Evolutionary conservation across 2,329 filamentous ascomycete genomes (phyloP).

Genomic region (Xylariaceae sp.): DNA sequence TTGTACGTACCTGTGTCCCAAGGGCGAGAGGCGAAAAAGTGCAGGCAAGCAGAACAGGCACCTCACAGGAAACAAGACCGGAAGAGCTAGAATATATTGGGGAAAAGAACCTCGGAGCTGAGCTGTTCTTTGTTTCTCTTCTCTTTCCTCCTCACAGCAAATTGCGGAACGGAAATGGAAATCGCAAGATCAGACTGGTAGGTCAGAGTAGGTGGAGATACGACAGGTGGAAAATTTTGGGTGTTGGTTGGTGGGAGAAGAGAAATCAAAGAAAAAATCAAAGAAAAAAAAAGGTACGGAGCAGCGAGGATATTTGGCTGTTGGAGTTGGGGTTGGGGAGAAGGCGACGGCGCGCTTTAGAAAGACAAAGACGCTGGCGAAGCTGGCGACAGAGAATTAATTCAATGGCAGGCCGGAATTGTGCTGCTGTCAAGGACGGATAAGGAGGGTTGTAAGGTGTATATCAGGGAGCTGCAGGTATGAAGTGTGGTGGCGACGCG

Average conservation of each 20-base stretch:
- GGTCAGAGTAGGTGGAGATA: not conserved
- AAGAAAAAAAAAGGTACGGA: conserved; percentile 2
- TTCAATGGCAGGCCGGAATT: not conserved
- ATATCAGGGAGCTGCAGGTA: too few relatives aligned
- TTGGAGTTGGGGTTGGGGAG: conserved; percentile 10
- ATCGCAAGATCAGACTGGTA: not conserved
- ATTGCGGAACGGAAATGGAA: conserved; percentile 16
- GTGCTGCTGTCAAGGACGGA: not conserved
- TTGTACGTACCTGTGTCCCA: conserved; percentile 26
- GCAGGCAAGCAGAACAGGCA: conserved; percentile 24
- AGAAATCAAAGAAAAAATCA: conserved; percentile 1
- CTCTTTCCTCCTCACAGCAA: too few relatives aligned
- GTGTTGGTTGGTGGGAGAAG: conserved; percentile 3
- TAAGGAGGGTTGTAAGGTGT: not conserved
- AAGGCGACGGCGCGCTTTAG: conserved; percentile 15
- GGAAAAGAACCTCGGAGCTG: conserved; percentile 20
- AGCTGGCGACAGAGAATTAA: not conserved
- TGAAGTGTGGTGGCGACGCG: conserved; percentile 22
- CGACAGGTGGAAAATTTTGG: conserved; percentile 2
- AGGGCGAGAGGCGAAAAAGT: conserved; percentile 15
- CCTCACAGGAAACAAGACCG: conserved; percentile 22
- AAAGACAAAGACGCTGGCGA: not conserved
- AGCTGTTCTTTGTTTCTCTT: conserved; percentile 15
- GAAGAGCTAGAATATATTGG: conserved; percentile 20
- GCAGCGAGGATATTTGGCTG: conserved; percentile 15